These are phyloP conservation scores for Tetrahymena thermophila DNA, from an alignment of 73 alveolate genomes.

Conservation along the genomic window DNA sequence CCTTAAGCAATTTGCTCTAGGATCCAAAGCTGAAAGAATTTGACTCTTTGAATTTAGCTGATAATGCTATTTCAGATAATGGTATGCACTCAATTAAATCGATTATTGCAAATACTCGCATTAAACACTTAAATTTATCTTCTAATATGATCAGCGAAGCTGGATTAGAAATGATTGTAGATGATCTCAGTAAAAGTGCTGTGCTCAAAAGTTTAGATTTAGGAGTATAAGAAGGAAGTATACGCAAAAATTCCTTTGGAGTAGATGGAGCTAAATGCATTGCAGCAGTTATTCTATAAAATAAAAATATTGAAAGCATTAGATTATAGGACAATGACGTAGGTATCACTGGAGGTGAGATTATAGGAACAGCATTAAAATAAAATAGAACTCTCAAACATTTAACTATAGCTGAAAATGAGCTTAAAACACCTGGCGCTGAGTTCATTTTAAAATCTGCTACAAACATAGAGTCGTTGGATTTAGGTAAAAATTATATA, in stretches of 20 bases:
- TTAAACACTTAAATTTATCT: slow-evolving; percentile 74
- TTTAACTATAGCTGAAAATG: slow-evolving; percentile 87
- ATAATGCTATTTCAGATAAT: slow-evolving; percentile 88
- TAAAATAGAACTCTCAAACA: slow-evolving; percentile 75
- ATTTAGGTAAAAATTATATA: slow-evolving; percentile 82
- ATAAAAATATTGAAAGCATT: slow-evolving; percentile 75
- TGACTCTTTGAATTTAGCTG: slow-evolving; percentile 86
- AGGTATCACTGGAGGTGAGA: slow-evolving; percentile 96
- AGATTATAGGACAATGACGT: slow-evolving; percentile 87
- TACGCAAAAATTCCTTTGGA: slow-evolving; percentile 90
- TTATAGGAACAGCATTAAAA: slow-evolving; percentile 89
- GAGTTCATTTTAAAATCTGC: slow-evolving; percentile 87
- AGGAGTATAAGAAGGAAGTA: slow-evolving; percentile 93
- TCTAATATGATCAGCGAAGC: slow-evolving; percentile 92
- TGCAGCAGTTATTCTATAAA: slow-evolving; percentile 80
- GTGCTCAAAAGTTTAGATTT: slow-evolving; percentile 76
- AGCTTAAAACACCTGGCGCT: slow-evolving; percentile 92
- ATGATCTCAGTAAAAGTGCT: slow-evolving; percentile 78
- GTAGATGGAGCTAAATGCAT: slow-evolving; percentile 92
- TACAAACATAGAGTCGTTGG: slow-evolving; percentile 59
- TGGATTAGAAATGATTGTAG: slow-evolving; percentile 85
- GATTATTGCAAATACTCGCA: slow-evolving; percentile 63
- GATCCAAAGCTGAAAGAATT: slow-evolving; percentile 41
- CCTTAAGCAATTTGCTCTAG: slow-evolving; percentile 76
- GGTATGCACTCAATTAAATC: slow-evolving; percentile 94